Evolutionary conservation across 2,329 filamentous ascomycete genomes (phyloP).

Genomic region (Xylaria multiplex): DNA sequence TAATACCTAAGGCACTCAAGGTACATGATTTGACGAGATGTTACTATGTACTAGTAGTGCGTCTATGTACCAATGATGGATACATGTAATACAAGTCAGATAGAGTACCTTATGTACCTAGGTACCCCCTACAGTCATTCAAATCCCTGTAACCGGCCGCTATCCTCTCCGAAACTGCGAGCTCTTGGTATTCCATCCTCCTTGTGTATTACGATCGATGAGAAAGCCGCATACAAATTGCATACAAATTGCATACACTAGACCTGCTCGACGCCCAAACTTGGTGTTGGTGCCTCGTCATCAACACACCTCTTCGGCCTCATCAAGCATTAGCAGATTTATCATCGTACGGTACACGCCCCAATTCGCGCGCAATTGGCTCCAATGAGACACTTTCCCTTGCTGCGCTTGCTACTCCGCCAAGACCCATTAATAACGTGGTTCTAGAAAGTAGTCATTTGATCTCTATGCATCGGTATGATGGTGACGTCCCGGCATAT

Average conservation of each 20-base stretch:
- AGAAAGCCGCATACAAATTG: too few relatives aligned
- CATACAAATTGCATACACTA: too few relatives aligned
- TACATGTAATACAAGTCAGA: too few relatives aligned
- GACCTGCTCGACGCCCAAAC: neutral
- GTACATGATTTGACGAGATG: neutral
- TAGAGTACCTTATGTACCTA: too few relatives aligned
- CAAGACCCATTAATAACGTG: neutral
- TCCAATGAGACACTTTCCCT: neutral
- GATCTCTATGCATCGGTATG: neutral
- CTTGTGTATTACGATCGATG: too few relatives aligned
- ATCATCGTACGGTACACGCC: neutral
- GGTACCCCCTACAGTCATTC: too few relatives aligned
- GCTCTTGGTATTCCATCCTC: too few relatives aligned
- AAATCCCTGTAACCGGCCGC: too few relatives aligned
- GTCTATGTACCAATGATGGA: too few relatives aligned
- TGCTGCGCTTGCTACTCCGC: neutral
- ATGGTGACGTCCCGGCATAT: neutral
- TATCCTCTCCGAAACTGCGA: too few relatives aligned
- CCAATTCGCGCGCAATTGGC: neutral
- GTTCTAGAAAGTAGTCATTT: too few relatives aligned
- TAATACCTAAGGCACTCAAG: neutral
- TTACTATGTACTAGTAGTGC: neutral
- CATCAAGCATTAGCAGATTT: neutral
- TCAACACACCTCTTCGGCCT: slow-evolving; percentile 18
- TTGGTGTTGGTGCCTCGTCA: slow-evolving; percentile 18